Percentiles rank a stretch among this genome's conserved stretches.
Evolutionary conservation across 495 filamentous ascomycete species (phyloP).

Genomic region (Penicillium verhagenii): DNA sequence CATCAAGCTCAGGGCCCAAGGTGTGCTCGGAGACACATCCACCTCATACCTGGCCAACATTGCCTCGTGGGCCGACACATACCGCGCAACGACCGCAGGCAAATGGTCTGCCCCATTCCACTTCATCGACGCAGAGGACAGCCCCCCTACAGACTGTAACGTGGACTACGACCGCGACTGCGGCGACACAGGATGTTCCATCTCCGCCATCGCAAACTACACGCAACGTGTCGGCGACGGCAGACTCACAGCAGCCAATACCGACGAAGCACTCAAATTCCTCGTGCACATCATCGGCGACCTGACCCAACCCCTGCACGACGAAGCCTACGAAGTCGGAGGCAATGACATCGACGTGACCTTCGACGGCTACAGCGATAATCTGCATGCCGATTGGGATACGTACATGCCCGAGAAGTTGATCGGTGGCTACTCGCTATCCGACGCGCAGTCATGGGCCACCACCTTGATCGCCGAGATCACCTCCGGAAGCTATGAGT

Average conservation of each 20-base stretch:
- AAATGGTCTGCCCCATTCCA: constrained; percentile 54
- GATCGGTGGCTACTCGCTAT: constrained; percentile 39
- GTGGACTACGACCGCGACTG: constrained; percentile 60
- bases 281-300: constrained; percentile 62
- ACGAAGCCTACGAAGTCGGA: constrained; percentile 55
- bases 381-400: constrained; percentile 66
- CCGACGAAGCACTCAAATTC: constrained; percentile 45
- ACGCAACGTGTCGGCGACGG: constrained; percentile 22
- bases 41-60: constrained; percentile 57
- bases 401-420: constrained; percentile 59
- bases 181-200: constrained; percentile 53
- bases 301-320: constrained; percentile 63
- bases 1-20: constrained; percentile 20
- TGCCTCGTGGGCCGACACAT: constrained; percentile 63
- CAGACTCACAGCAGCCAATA: constrained; percentile 14
- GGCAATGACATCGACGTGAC: constrained; percentile 60
- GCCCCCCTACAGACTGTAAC: constrained; percentile 55
- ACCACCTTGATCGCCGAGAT: constrained; percentile 39
- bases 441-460: constrained; percentile 35
- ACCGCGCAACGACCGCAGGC: constrained; percentile 53
- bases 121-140: constrained; percentile 65
- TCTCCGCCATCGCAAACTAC: constrained; percentile 64
- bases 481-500: constrained; percentile 46
- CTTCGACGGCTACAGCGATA: constrained; percentile 52
- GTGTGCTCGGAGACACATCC: constrained; percentile 36